Conservation (phyloP, 1,284 basidiomycete genomes). For the Bondarzewia mesenterica region DNA sequence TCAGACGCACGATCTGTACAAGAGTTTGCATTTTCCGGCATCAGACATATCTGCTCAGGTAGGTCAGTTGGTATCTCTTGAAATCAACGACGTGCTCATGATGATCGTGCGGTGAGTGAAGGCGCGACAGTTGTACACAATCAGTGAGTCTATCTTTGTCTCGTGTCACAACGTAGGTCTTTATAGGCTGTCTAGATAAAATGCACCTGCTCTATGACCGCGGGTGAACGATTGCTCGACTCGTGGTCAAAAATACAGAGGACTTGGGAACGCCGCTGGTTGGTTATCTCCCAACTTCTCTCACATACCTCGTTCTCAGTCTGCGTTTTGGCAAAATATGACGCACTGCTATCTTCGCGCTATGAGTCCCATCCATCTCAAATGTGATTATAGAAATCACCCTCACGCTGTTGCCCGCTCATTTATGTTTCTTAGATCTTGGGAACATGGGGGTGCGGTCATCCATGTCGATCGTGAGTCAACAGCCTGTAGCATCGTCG, state of each 20-base stretch:
- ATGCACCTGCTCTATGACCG: constrained; percentile 80
- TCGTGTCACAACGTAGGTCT: neutral
- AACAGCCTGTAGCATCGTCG: neutral
- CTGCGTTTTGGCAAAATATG: constrained; percentile 52
- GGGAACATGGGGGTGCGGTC: constrained; percentile 78
- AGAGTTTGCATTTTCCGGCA: constrained; percentile 65
- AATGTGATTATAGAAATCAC: constrained; percentile 4
- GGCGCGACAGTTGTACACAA: constrained; percentile 38
- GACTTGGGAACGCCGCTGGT: constrained; percentile 71
- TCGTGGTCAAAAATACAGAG: constrained; percentile 59
- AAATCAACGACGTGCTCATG: too few relatives aligned
- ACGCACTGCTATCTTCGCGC: constrained; percentile 82
- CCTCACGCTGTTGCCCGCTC: too few relatives aligned
- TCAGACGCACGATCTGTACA: constrained; percentile 73
- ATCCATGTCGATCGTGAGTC: constrained; percentile 73
- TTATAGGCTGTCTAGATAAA: constrained; percentile 43
- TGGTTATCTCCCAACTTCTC: constrained; percentile 13
- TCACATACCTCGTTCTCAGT: constrained; percentile 7
- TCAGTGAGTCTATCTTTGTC: constrained; percentile 33
- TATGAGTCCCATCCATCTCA: constrained; percentile 84
- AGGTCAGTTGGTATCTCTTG: constrained; percentile 16
- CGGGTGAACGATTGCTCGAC: constrained; percentile 67
- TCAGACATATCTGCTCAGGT: constrained; percentile 53
- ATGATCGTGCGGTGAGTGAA: constrained; percentile 11
- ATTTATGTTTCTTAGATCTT: too few relatives aligned